A percentile compares a stretch with the other conserved stretches of the same genome.
Conservation (phyloP, 306 rosid genomes). For the Begonia loranthoides region DNA sequence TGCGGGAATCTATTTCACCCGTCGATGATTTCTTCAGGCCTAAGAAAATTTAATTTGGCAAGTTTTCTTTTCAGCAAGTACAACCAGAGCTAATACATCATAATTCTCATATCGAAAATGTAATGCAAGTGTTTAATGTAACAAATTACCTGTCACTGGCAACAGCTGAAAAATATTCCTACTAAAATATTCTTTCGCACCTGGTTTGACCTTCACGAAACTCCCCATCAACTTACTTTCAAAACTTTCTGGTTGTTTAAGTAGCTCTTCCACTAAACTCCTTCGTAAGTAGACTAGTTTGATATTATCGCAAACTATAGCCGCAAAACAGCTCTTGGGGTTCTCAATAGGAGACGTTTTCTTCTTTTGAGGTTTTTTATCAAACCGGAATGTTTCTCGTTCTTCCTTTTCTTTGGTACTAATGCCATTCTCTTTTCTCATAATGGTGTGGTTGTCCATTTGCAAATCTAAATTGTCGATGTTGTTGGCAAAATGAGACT, state of each 20-base stretch:
- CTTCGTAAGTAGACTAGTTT: slow-evolving; percentile 36
- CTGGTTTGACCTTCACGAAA: slow-evolving; percentile 25
- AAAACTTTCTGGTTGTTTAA: slow-evolving; percentile 28
- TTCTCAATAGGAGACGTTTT: slow-evolving; percentile 4
- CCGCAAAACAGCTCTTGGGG: slow-evolving; percentile 25
- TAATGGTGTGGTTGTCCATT: slow-evolving; percentile 6
- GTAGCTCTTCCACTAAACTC: slow-evolving; percentile 41
- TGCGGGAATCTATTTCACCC: slow-evolving; percentile 10
- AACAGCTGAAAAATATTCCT: slow-evolving; percentile 15
- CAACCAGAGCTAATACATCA: not conserved
- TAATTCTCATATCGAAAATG: not conserved
- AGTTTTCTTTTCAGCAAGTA: too few relatives aligned
- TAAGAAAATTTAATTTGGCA: slow-evolving; percentile 9
- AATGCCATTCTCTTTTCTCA: slow-evolving; percentile 10
- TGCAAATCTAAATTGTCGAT: slow-evolving; percentile 5
- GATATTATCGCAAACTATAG: slow-evolving; percentile 24
- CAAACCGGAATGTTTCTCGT: slow-evolving; percentile 11
- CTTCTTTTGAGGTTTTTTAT: slow-evolving; percentile 11
- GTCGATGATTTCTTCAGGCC: slow-evolving; percentile 20
- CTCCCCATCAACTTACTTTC: slow-evolving; percentile 35
- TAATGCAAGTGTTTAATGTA: not conserved
- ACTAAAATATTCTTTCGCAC: slow-evolving; percentile 11
- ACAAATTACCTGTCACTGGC: slow-evolving; percentile 19
- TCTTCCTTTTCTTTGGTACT: slow-evolving; percentile 6
- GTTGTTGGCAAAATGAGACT: slow-evolving; percentile 27